phyloP scores from a whole-genome alignment of 2,329 filamentous ascomycete genomes.

The Penicillium nordicum region DNA sequence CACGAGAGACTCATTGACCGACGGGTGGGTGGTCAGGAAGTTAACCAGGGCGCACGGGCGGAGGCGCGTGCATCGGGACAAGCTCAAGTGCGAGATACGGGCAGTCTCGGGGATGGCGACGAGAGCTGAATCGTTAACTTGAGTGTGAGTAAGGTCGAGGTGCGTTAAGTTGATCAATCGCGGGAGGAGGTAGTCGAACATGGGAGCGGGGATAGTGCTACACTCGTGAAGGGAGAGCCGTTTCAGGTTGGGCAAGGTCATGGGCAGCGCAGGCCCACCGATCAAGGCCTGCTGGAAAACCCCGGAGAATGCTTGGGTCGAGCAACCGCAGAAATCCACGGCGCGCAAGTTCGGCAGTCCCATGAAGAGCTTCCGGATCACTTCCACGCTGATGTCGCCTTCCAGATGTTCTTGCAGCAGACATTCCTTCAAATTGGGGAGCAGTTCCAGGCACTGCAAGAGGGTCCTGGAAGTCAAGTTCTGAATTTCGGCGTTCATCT shows the following conservation, averaged over 20 bases:
- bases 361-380: constrained; percentile 68
- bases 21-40: constrained; percentile 69
- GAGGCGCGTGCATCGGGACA: constrained; percentile 71
- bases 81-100: constrained; percentile 70
- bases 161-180: constrained; percentile 68
- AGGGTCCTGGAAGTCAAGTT: constrained; percentile 74
- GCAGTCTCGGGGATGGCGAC: constrained; percentile 68
- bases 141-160: constrained; percentile 74
- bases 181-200: constrained; percentile 69
- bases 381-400: constrained; percentile 65
- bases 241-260: constrained; percentile 57
- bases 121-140: constrained; percentile 69
- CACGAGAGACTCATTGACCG: constrained; percentile 60
- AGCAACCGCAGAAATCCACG: constrained; percentile 74
- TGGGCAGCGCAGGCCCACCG: constrained; percentile 45
- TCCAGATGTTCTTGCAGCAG: constrained; percentile 78
- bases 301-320: constrained; percentile 63
- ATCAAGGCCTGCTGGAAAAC: constrained; percentile 59
- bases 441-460: constrained; percentile 65
- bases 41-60: constrained; percentile 64
- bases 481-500: constrained; percentile 69
- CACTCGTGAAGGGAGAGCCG: constrained; percentile 77
- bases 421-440: constrained; percentile 72
- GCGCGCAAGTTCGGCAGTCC: constrained; percentile 62
- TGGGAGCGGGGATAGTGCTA: constrained; percentile 62